These are phyloP conservation scores for Elaeis oleifera DNA, from an alignment of 202 grass and related monocot genomes.

Conservation along the genomic window DNA sequence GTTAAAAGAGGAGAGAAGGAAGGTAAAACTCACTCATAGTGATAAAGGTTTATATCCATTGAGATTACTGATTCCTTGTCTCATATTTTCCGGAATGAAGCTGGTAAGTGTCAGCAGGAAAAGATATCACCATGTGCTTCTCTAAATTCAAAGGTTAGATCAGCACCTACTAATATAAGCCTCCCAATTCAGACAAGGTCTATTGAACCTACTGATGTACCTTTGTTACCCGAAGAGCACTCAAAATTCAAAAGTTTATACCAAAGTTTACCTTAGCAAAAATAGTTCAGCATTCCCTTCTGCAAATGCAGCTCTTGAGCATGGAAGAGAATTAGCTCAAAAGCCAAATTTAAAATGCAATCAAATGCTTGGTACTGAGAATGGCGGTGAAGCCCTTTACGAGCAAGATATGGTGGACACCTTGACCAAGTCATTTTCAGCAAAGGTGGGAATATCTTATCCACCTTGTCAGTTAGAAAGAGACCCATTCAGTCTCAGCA, in stretches of 20 bases:
- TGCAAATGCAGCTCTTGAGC: slow-evolving; percentile 19
- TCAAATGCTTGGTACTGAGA: slow-evolving; percentile 9
- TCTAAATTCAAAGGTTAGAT: slow-evolving; percentile 18
- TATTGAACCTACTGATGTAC: slow-evolving; percentile 37
- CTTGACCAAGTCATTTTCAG: slow-evolving; percentile 64
- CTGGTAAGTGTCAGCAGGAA: not conserved
- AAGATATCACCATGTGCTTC: slow-evolving; percentile 11
- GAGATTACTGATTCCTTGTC: slow-evolving; percentile 35
- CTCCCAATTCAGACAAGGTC: slow-evolving; percentile 24
- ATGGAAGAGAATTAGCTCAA: slow-evolving; percentile 21
- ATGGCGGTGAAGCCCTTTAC: slow-evolving; percentile 5
- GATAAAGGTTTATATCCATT: slow-evolving; percentile 48
- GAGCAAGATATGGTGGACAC: slow-evolving; percentile 35
- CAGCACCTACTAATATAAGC: slow-evolving; percentile 22
- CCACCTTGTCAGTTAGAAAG: slow-evolving; percentile 26
- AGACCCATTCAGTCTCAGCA: not conserved
- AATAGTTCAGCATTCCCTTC: slow-evolving; percentile 2
- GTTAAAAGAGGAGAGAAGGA: slow-evolving; percentile 46
- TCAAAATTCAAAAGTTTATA: slow-evolving; percentile 30
- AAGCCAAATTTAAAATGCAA: slow-evolving; percentile 16
- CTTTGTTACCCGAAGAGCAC: slow-evolving; percentile 35
- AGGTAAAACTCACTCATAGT: slow-evolving; percentile 31
- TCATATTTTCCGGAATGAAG: slow-evolving; percentile 40
- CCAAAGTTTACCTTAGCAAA: slow-evolving; percentile 57
- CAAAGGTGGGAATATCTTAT: slow-evolving; percentile 44